phyloP scores from a whole-genome alignment of 345 rosid genomes.

The Ricinus communis region DNA sequence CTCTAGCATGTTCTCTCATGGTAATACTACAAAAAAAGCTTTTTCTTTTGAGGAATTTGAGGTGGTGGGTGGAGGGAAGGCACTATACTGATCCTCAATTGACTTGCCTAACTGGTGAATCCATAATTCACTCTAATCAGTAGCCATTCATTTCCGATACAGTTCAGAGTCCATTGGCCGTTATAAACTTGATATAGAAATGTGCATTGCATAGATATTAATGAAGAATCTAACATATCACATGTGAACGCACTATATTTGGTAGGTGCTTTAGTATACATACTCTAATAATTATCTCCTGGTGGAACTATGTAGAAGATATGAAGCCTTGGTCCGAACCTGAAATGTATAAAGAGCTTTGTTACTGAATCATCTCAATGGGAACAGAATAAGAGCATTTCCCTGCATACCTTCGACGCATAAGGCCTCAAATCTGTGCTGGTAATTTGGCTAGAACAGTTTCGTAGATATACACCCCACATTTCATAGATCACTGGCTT shows the following conservation, averaged over 20 bases:
- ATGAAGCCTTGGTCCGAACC: constrained; percentile 74
- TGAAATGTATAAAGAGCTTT: constrained; percentile 24
- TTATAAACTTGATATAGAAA: neutral
- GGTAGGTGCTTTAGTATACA: neutral
- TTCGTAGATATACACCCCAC: constrained; percentile 71
- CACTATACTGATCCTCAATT: neutral
- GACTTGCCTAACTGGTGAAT: no score
- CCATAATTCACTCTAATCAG: no score
- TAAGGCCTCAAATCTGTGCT: constrained; percentile 73
- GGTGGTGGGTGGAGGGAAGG: neutral
- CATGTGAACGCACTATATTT: neutral
- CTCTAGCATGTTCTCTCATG: no score
- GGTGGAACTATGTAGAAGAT: constrained; percentile 47
- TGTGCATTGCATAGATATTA: no score
- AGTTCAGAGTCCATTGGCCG: neutral
- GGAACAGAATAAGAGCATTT: neutral
- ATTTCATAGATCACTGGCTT: constrained; percentile 57
- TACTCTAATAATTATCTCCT: constrained; percentile 23
- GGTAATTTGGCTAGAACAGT: constrained; percentile 68
- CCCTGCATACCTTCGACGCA: constrained; percentile 63
- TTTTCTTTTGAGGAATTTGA: neutral
- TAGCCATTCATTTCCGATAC: neutral
- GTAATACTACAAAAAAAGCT: no score
- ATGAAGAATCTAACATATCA: neutral
- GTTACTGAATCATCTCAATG: neutral